Evolutionary conservation across 2,329 filamentous ascomycete species (phyloP).

Genomic region (Epichloe gansuensis): DNA sequence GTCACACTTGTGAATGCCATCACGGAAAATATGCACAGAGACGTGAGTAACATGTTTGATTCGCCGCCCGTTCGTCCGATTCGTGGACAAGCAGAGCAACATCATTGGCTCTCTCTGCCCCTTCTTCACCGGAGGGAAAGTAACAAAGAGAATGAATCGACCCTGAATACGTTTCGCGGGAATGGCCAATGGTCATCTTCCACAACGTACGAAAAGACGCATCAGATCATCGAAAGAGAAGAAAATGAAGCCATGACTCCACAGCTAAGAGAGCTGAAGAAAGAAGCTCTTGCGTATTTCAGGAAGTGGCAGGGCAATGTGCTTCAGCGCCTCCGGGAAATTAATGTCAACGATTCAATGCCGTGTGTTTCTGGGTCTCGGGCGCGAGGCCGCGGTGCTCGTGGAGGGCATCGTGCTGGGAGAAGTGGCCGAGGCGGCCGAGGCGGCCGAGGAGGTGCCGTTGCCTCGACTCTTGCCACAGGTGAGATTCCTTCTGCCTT

Average conservation of each 20-base stretch:
- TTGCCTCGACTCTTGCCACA: constrained; percentile 20
- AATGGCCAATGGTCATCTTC: constrained; percentile 4
- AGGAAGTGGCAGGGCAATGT: constrained; percentile 69
- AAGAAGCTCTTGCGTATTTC: constrained; percentile 58
- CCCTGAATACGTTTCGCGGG: constrained; percentile 4
- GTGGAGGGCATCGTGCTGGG: constrained; percentile 13
- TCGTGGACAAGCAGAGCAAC: constrained; percentile 17
- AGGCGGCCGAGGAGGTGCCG: constrained; percentile 11
- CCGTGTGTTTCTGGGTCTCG: constrained; percentile 14
- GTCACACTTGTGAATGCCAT: constrained; percentile 38
- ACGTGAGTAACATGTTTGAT: constrained; percentile 41
- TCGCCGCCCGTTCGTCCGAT: constrained; percentile 25
- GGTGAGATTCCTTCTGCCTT: constrained; percentile 18
- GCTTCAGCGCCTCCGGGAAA: constrained; percentile 56
- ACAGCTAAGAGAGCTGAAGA: constrained; percentile 53
- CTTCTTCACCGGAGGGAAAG: constrained; percentile 13
- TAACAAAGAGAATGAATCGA: constrained; percentile 13
- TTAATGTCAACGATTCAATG: constrained; percentile 38
- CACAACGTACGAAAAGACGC: constrained; percentile 15
- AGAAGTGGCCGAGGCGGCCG: constrained; percentile 22
- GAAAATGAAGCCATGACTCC: constrained; percentile 26
- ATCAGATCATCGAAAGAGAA: constrained; percentile 20
- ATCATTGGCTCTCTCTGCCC: constrained; percentile 25
- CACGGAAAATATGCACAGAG: constrained; percentile 42
- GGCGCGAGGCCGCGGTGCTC: constrained; percentile 21